Evolutionary conservation across 208 protist genomes (phyloP).

Genomic region (Crithidia mellificae): DNA sequence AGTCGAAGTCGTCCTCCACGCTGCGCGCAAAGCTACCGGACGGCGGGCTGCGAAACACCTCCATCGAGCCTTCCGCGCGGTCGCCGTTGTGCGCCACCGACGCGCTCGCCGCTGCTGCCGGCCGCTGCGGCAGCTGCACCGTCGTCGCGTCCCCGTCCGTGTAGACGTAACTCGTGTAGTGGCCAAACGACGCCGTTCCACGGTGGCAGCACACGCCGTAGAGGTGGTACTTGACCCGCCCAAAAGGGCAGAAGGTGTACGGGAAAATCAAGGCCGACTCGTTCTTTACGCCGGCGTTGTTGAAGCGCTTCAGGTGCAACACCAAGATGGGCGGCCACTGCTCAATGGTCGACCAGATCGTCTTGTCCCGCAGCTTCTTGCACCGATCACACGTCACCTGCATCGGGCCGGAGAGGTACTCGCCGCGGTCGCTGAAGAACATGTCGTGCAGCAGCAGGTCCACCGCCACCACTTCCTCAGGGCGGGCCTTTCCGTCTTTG

Average conservation of each 20-base stretch:
- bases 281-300: constrained; percentile 62
- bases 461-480: constrained; percentile 19
- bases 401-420: constrained; percentile 60
- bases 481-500: not conserved
- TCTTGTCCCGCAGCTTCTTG: constrained; percentile 56
- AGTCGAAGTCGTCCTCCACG: not conserved
- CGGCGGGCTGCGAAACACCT: not conserved
- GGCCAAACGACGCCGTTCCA: constrained; percentile 64
- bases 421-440: constrained; percentile 55
- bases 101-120: not conserved
- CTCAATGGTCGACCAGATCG: constrained; percentile 43
- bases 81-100: not conserved
- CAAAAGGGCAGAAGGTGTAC: constrained; percentile 43
- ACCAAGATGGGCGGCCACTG: constrained; percentile 74
- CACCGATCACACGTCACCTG: constrained; percentile 66
- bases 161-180: constrained; percentile 84
- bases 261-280: constrained; percentile 56
- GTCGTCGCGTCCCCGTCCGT: constrained; percentile 21
- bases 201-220: constrained; percentile 79
- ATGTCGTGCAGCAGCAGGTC: constrained; percentile 51
- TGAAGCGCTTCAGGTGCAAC: constrained; percentile 86
- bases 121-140: not conserved
- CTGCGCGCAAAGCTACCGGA: constrained; percentile 11
- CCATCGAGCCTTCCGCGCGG: not conserved
- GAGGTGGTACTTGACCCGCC: constrained; percentile 55